Evolutionary conservation across 1,284 basidiomycete species (phyloP).

Genomic region (Malassezia globosa): DNA sequence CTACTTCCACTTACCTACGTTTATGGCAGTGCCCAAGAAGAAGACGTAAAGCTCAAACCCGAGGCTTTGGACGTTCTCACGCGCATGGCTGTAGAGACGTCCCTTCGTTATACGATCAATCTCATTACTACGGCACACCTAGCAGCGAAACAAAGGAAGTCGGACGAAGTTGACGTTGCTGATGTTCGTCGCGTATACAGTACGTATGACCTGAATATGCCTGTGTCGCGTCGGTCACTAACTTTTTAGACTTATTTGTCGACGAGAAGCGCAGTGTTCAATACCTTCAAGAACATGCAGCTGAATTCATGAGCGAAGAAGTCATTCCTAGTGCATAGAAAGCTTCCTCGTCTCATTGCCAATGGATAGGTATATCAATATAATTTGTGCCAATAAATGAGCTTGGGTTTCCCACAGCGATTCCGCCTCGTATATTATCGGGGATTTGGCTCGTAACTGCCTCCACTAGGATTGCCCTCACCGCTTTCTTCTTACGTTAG

Average conservation of each 20-base stretch:
- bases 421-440: no score
- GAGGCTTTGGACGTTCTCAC: conserved; percentile 69
- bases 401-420: no score
- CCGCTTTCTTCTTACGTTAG: no score
- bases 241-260: conserved; percentile 56
- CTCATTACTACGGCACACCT: conserved; percentile 80
- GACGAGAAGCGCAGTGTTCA: conserved; percentile 89
- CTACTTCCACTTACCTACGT: no score
- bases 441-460: no score
- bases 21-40: conserved; percentile 61
- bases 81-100: conserved; percentile 69
- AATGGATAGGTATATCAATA: no score
- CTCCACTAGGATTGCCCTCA: no score
- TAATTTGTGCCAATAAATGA: no score
- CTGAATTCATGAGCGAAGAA: conserved; percentile 53
- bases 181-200: conserved; percentile 70
- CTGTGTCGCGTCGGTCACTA: no score
- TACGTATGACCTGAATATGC: no score
- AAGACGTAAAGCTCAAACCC: conserved; percentile 73
- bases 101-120: conserved; percentile 70
- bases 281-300: conserved; percentile 72
- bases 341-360: no score
- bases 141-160: conserved; percentile 68
- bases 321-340: neutral
- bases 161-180: conserved; percentile 61